Base-by-base conservation (phyloP, 371 early-diverging fungal species). In the Basidiobolus meristosporus region DNA sequence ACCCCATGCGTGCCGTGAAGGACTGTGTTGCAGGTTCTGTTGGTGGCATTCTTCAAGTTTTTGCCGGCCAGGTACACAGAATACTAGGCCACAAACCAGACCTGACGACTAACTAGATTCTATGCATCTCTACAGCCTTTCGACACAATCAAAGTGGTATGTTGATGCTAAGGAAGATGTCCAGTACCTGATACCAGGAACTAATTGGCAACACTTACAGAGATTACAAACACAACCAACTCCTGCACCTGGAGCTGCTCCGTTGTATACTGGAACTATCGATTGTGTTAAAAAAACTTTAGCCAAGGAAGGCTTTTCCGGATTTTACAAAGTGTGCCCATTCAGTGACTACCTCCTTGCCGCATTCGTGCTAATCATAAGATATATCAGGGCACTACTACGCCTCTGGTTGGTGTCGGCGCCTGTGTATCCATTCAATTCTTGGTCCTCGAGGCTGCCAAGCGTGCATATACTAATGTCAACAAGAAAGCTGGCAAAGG, bases 361-460 rank as follows among this genome's bases (percentile, higher is more conserved):
- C n/a, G n/a, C n/a, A n/a, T n/a, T n/a, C n/a, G n/a, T n/a, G n/a
- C n/a, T n/a, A n/a, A n/a, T n/a, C n/a, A n/a, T n/a, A n/a, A n/a
- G n/a, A n/a, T n/a, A n/a, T n/a, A n/a, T n/a, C n/a, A n/a, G n/a
- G 82, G 80, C 22, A 78, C 79, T 12, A 67, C 70, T 38, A 82
- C 78, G 16, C 82, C 82, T 5, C 59, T 79, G 41, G 68, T 82
- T 4, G 82, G 82, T 44, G 73, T 82, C 31, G 82, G 82, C 34
- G 67, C 77, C 22, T 81, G 81, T 49, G 81, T 85, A 17, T 80
- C 82, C 7, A 79, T 84, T 49, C 82, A 82, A 59, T 82, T 82
- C 48, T 63, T 78, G 18, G 71, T 68, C 15, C 57, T 80, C 31
- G 74, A 77, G 54, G 57, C 59, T 40, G 77, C 73, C 72, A 83